Percentiles rank a stretch among this genome's conserved stretches.
phyloP scores from a whole-genome alignment of 225 moss, liverwort and hornwort genomes.

The Anthoceros angustus region DNA sequence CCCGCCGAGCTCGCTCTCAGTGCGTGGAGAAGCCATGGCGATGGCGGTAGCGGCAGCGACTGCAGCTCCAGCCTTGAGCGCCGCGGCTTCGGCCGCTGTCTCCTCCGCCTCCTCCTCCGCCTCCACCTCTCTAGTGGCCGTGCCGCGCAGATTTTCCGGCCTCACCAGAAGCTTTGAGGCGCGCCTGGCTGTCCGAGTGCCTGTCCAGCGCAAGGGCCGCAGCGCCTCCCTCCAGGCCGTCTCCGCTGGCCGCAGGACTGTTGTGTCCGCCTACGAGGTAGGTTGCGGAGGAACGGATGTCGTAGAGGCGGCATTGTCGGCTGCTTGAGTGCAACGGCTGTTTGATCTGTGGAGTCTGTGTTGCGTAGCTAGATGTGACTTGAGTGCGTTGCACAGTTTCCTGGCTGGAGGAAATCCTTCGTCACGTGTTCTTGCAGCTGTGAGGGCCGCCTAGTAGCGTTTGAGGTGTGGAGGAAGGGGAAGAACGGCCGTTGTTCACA shows the following conservation, averaged over 20 bases:
- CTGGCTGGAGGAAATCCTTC: too few species aligned
- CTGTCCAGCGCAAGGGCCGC: constrained; percentile 6
- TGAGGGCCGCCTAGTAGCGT: too few species aligned
- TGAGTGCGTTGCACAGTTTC: too few species aligned
- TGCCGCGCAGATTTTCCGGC: constrained; percentile 23
- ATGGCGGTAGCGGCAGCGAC: constrained; percentile 37
- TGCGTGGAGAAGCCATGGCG: constrained; percentile 10
- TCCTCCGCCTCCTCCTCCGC: constrained; percentile 4
- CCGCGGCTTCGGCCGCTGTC: constrained; percentile 8
- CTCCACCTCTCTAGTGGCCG: constrained; percentile 17
- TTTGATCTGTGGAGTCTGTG: too few species aligned
- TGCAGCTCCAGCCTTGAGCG: constrained; percentile 17
- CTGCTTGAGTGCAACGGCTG: background rate
- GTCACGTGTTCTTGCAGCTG: too few species aligned
- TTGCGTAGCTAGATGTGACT: too few species aligned
- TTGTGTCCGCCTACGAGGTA: constrained; percentile 12
- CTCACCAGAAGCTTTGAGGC: constrained; percentile 29
- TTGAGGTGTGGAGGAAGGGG: too few species aligned
- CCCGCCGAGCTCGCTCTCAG: too few species aligned
- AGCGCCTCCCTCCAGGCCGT: constrained; percentile 7
- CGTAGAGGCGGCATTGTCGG: background rate
- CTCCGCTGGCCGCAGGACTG: constrained; percentile 13
- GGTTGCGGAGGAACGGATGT: background rate
- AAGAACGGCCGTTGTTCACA: background rate
- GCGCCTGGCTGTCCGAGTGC: constrained; percentile 18